phyloP scores from a whole-genome alignment of 2,329 filamentous ascomycete genomes.

The Apiospora pterosperma region DNA sequence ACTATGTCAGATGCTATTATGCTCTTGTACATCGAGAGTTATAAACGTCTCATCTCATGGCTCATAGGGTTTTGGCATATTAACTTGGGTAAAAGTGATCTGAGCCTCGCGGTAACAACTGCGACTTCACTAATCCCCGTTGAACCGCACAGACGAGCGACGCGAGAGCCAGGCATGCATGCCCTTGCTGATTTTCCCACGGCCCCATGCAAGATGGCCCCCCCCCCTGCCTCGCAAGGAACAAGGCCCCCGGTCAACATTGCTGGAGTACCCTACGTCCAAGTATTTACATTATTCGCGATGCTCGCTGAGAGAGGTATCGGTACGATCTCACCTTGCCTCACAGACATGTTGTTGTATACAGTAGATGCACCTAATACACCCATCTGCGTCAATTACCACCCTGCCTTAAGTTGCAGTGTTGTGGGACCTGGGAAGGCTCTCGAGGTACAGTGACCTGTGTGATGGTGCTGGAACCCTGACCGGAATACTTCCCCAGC shows the following conservation, averaged over 20 bases:
- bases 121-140: background rate
- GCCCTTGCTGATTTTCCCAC: background rate
- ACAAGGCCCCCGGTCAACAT: background rate
- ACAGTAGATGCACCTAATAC: background rate
- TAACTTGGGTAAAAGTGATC: background rate
- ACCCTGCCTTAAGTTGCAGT: background rate
- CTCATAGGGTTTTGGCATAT: background rate
- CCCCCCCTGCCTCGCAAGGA: background rate
- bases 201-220: too few relatives aligned
- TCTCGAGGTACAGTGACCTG: background rate
- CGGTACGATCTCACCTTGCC: background rate
- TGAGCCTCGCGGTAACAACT: background rate
- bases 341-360: background rate
- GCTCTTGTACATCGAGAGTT: background rate
- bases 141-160: background rate
- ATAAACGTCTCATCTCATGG: background rate
- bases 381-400: background rate
- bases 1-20: too few relatives aligned
- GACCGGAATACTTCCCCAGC: background rate
- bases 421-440: background rate
- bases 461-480: background rate
- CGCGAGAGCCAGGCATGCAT: background rate
- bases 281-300: background rate
- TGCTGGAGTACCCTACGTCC: background rate
- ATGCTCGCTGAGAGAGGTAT: background rate